Conservation (phyloP, 371 early-diverging fungal genomes). For the Batkoa obscura region DNA sequence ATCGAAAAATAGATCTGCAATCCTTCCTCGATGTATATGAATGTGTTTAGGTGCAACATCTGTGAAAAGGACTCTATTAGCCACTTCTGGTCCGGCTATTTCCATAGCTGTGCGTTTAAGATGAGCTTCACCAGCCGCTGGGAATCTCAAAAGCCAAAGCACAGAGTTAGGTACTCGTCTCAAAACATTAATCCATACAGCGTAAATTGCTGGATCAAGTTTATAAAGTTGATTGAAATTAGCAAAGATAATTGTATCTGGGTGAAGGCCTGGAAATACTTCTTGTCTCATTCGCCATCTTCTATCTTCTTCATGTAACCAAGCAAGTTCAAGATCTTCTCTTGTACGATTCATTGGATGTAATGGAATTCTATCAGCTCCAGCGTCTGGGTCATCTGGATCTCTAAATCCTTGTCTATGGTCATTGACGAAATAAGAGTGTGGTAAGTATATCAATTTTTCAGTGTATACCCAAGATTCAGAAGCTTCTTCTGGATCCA, state of each 20-base stretch:
- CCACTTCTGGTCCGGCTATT: conserved; percentile 58
- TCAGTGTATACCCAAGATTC: conserved; percentile 67
- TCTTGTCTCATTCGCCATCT: conserved; percentile 72
- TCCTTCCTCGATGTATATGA: conserved; percentile 85
- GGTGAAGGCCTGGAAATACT: conserved; percentile 60
- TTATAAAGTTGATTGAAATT: conserved; percentile 93
- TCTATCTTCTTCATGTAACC: conserved; percentile 58
- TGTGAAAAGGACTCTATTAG: conserved; percentile 69
- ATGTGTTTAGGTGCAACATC: conserved; percentile 81
- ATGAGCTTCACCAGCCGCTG: conserved; percentile 70
- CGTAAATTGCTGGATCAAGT: conserved; percentile 60
- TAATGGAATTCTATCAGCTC: conserved; percentile 13
- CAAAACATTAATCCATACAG: conserved; percentile 66
- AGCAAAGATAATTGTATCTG: conserved; percentile 74
- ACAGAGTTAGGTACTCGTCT: conserved; percentile 61
- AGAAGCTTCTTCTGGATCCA: conserved; percentile 40
- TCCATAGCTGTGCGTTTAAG: conserved; percentile 45
- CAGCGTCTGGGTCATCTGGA: conserved; percentile 24
- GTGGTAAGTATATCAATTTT: conserved; percentile 80
- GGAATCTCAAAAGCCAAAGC: conserved; percentile 79
- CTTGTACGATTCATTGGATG: conserved; percentile 14
- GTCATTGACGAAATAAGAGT: conserved; percentile 82
- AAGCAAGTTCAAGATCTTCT: conserved; percentile 21
- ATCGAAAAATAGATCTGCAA: conserved; percentile 81
- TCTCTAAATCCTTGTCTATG: conserved; percentile 87